Evolutionary conservation across 345 rosid species (phyloP), one percentile per base, ranked within the genome.

Genomic region (Salix dunnii): DNA sequence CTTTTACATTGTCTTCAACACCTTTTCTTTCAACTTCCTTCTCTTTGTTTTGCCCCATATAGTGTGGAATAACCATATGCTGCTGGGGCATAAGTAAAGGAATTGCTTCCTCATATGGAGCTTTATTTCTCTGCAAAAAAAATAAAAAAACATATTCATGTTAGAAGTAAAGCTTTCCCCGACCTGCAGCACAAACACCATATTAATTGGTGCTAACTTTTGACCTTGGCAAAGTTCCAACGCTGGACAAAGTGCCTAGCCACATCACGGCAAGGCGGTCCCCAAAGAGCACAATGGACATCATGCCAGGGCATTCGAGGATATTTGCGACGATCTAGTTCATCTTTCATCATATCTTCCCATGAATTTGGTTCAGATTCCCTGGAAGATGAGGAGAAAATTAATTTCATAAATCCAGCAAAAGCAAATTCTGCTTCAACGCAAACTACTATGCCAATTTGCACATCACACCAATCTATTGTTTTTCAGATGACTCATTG

Each of bases 271-370:
- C 99, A 96, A 78, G 99, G 94, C 35, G 99, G 97, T 35, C 99
- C 99, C 99, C 95, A 91, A 11, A 96, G 90, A 63, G 99, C 98
- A 91, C 98, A 96, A 73, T 96, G 99, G 68, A 96, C 97, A 75
- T 96, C 99, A 88, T 96, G 98, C 97, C 99, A 96, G 79, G 99
- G 98, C 99, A 96, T 94, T 70, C 98, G 90, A 65, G 98, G 99
- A 87, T 89, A 89, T 82, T 85, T 91, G 79, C 43, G 86, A 72
- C 98, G 98, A 86, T 96, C 93, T 86, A 96, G 60, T 80, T 96
- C 98, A 84, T 96, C 99, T 84, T 83, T 90, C 97, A 92, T 85
- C 38, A 89, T 88, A 83, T 94, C 99, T 89, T 96, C 99, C 99
- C 98, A 96, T 42, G 99, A 92, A 88, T 94, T 94, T 78, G 99